A percentile compares a stretch with the other conserved stretches of the same genome.
These are phyloP conservation scores for Kwoniella dendrophila DNA, from an alignment of 768 basidiomycete species.

Conservation along the genomic window DNA sequence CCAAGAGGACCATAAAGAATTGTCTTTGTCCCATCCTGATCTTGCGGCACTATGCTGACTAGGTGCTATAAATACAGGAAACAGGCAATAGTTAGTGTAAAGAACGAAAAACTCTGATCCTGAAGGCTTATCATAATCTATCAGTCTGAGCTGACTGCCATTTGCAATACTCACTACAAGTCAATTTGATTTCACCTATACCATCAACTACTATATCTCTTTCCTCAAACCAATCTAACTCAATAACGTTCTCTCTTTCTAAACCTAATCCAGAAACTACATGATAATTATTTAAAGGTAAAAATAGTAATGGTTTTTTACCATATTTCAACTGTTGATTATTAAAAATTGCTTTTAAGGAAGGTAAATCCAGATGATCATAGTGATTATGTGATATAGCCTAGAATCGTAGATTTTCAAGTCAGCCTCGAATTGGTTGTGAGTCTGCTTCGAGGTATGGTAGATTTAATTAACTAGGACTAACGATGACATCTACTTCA, in stretches of 20 bases:
- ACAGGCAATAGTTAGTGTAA: neutral
- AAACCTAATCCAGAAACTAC: constrained; percentile 55
- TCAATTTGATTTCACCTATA: constrained; percentile 43
- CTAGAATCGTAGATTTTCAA: constrained; percentile 17
- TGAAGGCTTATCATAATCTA: no score
- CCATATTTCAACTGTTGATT: constrained; percentile 57
- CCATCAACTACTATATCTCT: constrained; percentile 47
- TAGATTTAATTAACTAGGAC: constrained; percentile 3
- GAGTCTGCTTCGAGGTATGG: no score
- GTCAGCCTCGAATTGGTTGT: neutral
- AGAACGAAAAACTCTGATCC: neutral
- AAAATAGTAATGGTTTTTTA: constrained; percentile 64
- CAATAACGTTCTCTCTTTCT: constrained; percentile 58
- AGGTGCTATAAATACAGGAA: constrained; percentile 28
- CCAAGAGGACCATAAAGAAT: constrained; percentile 71
- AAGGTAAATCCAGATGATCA: constrained; percentile 47
- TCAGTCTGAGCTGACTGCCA: neutral
- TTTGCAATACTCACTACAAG: constrained; percentile 44
- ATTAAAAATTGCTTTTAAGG: constrained; percentile 30
- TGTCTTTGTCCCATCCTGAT: constrained; percentile 61
- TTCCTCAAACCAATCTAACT: constrained; percentile 70
- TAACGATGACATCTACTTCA: constrained; percentile 64
- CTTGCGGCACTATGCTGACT: constrained; percentile 68
- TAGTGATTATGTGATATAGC: constrained; percentile 63
- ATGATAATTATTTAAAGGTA: constrained; percentile 63